These are phyloP conservation scores for Stropharia rugosoannulata DNA, from an alignment of 768 basidiomycete genomes.

Conservation along the genomic window DNA sequence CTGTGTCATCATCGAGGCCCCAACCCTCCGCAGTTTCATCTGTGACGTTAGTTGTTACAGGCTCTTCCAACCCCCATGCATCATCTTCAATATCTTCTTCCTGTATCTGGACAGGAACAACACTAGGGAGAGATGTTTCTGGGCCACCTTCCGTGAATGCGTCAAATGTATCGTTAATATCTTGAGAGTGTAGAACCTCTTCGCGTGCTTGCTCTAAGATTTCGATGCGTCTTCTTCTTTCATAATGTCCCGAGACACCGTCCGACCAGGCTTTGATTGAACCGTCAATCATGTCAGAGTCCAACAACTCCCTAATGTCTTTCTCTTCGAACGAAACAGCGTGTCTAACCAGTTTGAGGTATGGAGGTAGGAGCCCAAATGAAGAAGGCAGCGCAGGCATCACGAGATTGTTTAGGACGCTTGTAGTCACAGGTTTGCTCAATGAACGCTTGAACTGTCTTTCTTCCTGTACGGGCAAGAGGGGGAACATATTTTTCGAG, in stretches of 20 bases:
- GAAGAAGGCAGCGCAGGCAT: conserved; percentile 69
- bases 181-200: conserved; percentile 46
- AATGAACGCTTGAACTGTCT: conserved; percentile 55
- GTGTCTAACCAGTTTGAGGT: conserved; percentile 53
- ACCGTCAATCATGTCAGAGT: conserved; percentile 44
- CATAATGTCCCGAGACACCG: conserved; percentile 72
- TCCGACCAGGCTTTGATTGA: conserved; percentile 70
- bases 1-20: conserved; percentile 20
- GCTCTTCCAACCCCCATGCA: conserved; percentile 32
- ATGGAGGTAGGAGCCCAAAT: conserved; percentile 56
- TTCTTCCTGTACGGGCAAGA: conserved; percentile 47
- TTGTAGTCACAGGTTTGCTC: conserved; percentile 55
- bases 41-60: conserved; percentile 24
- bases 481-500: conserved; percentile 50
- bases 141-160: conserved; percentile 35
- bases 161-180: conserved; percentile 37
- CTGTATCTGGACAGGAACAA: conserved; percentile 30
- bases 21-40: conserved; percentile 28
- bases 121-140: conserved; percentile 27
- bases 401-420: conserved; percentile 66
- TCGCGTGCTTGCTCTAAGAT: conserved; percentile 64
- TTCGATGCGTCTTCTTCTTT: conserved; percentile 64
- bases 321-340: conserved; percentile 68
- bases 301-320: conserved; percentile 49
- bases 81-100: conserved; percentile 36